These are phyloP conservation scores for Cadophora malorum DNA, from an alignment of 2,329 filamentous ascomycete genomes.

Conservation along the genomic window DNA sequence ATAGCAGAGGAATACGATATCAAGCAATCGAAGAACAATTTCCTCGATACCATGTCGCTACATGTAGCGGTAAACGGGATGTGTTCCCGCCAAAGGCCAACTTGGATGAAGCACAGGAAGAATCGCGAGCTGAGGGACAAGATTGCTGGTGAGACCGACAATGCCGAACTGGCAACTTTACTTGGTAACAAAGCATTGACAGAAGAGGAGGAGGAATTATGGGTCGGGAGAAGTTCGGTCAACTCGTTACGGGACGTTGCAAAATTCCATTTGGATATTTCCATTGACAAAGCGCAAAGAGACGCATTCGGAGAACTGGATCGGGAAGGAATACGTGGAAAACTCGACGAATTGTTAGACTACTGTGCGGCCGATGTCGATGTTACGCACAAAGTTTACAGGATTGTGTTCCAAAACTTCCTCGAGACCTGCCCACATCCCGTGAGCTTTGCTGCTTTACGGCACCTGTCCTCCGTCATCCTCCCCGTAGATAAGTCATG, in stretches of 20 bases:
- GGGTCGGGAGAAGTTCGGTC: conserved; percentile 92
- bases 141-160: conserved; percentile 73
- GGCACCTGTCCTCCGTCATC: conserved; percentile 93
- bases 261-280: conserved; percentile 91
- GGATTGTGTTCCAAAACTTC: conserved; percentile 90
- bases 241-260: conserved; percentile 96
- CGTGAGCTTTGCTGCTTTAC: conserved; percentile 92
- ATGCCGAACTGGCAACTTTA: conserved; percentile 72
- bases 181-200: conserved; percentile 70
- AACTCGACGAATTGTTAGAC: conserved; percentile 82
- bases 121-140: conserved; percentile 83
- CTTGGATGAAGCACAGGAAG: conserved; percentile 97
- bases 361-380: conserved; percentile 96
- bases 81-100: conserved; percentile 95
- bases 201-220: conserved; percentile 92
- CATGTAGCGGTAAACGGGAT: conserved; percentile 98
- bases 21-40: conserved; percentile 81
- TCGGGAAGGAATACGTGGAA: conserved; percentile 70
- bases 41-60: conserved; percentile 96
- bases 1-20: conserved; percentile 89
- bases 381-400: conserved; percentile 92
- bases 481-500: conserved; percentile 88
- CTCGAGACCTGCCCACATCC: conserved; percentile 91
- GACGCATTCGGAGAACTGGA: conserved; percentile 87
- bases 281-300: conserved; percentile 86